Base-by-base conservation (phyloP, 371 early-diverging fungal genomes). In the Rhizopus sp. region DNA sequence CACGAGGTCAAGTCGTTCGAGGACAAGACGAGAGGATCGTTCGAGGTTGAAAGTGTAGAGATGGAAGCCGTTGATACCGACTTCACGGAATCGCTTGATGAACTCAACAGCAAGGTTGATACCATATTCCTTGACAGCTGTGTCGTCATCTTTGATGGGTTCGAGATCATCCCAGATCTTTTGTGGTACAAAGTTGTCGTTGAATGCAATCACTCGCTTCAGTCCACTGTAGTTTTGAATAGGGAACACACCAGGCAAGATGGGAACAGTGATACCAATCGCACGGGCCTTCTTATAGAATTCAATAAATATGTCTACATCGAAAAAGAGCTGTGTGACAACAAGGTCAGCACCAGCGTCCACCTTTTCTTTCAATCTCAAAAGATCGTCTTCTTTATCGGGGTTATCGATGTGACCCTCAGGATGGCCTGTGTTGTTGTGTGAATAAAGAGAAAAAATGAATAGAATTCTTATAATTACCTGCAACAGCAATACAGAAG, bases 401-500 rank as follows among this genome's bases (percentile, higher is more conserved):
- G 83, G 77, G 34, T 86, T 84, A 53, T 93, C 92, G 16, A 87
- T 76, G 67, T 92, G 92, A 46, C 94, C 95, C 74, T 96, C 97
- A 30, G 97, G 97, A 72, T 96, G 94, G 29, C 75, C 77, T 77
- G 48, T 58, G 5, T 2, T 35, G 10, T 10, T 16, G 15, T 23
- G 23, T 23, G 40, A 39, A 10, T 39, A n/a, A 13, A 13, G n/a
- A 39, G n/a, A 39, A 39, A n/a, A n/a, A 39, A 29, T 30, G 8
- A 23, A 23, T 23, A 23, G 23, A 23, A 2, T 23, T 23, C 2
- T 23, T 23, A 10, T 9, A 44, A 51, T 57, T 69, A 77, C 93
- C 96, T 10, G 97, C 97, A 51, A 97, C 97, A 57, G 90, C 91
- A 62, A 95, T 92, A 72, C 95, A 93, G 69, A 97, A 97, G 77